Conservation (phyloP, 148 eudicot species). For the Chenopodium album region DNA sequence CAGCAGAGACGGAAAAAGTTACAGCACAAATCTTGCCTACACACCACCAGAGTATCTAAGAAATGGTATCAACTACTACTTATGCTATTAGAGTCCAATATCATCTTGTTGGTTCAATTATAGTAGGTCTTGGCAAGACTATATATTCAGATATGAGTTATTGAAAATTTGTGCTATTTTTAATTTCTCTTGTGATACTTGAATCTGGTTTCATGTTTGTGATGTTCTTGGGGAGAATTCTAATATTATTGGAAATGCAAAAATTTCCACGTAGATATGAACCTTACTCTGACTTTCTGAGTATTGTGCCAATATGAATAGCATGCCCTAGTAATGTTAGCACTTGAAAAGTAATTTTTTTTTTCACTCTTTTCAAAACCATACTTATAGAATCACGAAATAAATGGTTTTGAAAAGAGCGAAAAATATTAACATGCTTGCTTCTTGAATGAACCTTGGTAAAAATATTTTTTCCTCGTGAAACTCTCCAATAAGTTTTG, state of each 20-base stretch:
- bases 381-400: background rate
- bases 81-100: background rate
- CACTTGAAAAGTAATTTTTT: background rate
- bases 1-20: conserved; percentile 94
- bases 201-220: background rate
- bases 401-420: background rate
- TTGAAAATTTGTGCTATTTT: background rate
- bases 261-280: background rate
- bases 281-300: background rate
- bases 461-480: background rate
- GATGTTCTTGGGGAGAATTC: background rate
- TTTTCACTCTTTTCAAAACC: background rate
- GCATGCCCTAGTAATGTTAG: background rate
- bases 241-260: background rate
- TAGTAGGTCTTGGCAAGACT: background rate
- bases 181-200: background rate
- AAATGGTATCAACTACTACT: conserved; percentile 51
- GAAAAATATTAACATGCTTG: background rate
- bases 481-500: background rate
- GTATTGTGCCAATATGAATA: background rate
- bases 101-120: background rate
- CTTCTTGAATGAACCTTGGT: background rate
- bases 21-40: conserved; percentile 95
- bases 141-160: background rate
- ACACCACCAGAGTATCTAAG: conserved; percentile 92